Evolutionary conservation across 768 basidiomycete species (phyloP), one percentile per base, ranked within the genome.

Genomic region (Leccinum ochraceum): DNA sequence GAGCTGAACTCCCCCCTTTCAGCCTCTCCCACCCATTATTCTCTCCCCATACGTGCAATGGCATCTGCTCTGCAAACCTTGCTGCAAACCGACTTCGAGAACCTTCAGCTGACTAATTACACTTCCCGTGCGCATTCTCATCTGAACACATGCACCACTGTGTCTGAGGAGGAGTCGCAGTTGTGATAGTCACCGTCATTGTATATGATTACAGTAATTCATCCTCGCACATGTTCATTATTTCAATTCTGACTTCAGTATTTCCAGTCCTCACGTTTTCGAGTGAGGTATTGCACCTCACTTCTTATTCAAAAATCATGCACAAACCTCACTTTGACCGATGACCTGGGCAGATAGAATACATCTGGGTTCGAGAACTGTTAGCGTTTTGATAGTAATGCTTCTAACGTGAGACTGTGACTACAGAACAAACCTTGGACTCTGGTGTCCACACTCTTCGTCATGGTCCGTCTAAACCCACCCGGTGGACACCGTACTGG

Each of bases 361-460:
- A 63, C 14, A 9, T 66, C 20, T 66, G 65, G 65, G 65, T 67
- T 3, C 1, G 64, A 50, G 13, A 30, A 30, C 6, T 30, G 28
- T 30, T 30, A 20, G 17, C 2, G 14, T 22, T 36, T 2, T n/a
- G 13, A 7, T 14, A 7, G 6, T 3, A 4, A 3, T 8, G 16
- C 42, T 36, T 36, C 44, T 66, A 37, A 65, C 17, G 8, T 17
- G 17, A 39, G 17, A 39, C 3, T 39, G n/a, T 24, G 16, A 28
- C 22, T 28, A 14, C 6, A 66, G 65, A 48, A 26, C 16, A 16
- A 22, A 49, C 58, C 37, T 10, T 63, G 61, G 65, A 34, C 61
- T 6, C 24, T 36, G 53, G 65, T 66, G n/a, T 58, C 65, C 8
- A 49, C 20, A 6, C 11, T 66, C 8, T 66, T 53, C 4, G 4